Base-by-base conservation (phyloP, 192 early-diverging fungal genomes). In the Backusella mclennaniae region DNA sequence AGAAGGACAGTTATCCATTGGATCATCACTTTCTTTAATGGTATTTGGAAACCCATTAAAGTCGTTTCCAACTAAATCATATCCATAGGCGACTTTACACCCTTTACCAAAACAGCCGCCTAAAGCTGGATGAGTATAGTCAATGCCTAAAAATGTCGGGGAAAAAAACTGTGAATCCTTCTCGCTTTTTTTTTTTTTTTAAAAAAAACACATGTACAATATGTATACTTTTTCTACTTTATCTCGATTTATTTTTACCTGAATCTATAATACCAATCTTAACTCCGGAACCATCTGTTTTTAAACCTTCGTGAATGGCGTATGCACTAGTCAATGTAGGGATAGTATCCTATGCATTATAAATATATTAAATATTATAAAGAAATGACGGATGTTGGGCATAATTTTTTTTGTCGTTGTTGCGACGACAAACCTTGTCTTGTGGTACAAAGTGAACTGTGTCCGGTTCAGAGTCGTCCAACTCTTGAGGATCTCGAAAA, bases 241-340 rank as follows among this genome's bases (percentile, higher is more conserved):
- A 44, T 71, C 52, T 67, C 17, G 38, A 42, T 41, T 42, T 77
- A 42, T 21, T 36, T 73, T 67, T 75, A 76, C 92, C 91, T 17
- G 84, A 87, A 79, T 93, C 92, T 23, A 92, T 81, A 69, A 93
- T 78, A 70, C 90, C 91, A 68, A 93, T 83, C 46, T 87, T 88
- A 63, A 93, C 74, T 21, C 89, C 90, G 72, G 81, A 84, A 2
- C 92, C 92, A 56, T 79, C 81, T 56, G 85, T 71, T 4, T 83
- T 83, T 53, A 90, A 80, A 15, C 78, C 71, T 23, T 80, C 73
- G 23, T 87, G 85, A 2, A 84, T 84, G 66, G 68, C 73, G 42
- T 84, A 77, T 4, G 86, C 87, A 11, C 84, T 86, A 3, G 90
- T 92, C 77, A 83, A 74, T 7, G 83, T 82, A 49, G 88, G 87